Evolutionary conservation across 164 flowering plant species (phyloP).

Genomic region (Chimonanthus salicifolius): DNA sequence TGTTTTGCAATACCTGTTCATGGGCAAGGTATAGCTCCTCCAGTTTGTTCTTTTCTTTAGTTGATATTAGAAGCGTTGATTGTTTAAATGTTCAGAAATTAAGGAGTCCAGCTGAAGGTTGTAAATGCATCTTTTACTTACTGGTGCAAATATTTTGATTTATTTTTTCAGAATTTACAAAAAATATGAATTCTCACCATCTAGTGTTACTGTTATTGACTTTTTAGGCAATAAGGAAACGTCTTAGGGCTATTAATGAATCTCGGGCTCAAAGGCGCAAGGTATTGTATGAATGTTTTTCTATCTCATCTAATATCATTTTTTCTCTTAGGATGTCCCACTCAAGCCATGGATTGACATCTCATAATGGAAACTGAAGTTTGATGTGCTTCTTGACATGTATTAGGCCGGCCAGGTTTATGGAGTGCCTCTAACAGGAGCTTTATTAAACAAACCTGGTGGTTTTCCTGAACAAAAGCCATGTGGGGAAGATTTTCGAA

Average conservation of each 20-base stretch:
- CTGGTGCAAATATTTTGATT: background rate
- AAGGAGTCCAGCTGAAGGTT: too few relatives aligned
- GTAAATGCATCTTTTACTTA: too few relatives aligned
- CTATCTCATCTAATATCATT: background rate
- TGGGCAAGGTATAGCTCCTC: background rate
- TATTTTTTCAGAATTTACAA: background rate
- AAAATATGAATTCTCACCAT: background rate
- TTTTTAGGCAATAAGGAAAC: constrained; percentile 69
- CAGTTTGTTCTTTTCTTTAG: background rate
- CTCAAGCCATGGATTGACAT: background rate
- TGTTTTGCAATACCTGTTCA: background rate
- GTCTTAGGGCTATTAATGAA: constrained; percentile 90
- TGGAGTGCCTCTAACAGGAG: constrained; percentile 85
- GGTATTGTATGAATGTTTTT: constrained; percentile 33
- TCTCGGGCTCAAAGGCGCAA: constrained; percentile 97
- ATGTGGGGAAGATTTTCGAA: constrained; percentile 74
- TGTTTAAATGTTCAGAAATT: background rate
- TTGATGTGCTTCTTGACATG: constrained; percentile 9
- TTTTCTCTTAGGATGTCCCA: background rate
- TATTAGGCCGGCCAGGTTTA: constrained; percentile 97
- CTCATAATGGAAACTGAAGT: constrained; percentile 10
- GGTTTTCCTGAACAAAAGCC: constrained; percentile 78
- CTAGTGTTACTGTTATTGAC: background rate
- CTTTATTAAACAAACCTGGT: constrained; percentile 61
- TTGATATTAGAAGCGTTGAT: background rate